phyloP scores from a whole-genome alignment of 116 monocot genomes.

The Trichopus zeylanicus region DNA sequence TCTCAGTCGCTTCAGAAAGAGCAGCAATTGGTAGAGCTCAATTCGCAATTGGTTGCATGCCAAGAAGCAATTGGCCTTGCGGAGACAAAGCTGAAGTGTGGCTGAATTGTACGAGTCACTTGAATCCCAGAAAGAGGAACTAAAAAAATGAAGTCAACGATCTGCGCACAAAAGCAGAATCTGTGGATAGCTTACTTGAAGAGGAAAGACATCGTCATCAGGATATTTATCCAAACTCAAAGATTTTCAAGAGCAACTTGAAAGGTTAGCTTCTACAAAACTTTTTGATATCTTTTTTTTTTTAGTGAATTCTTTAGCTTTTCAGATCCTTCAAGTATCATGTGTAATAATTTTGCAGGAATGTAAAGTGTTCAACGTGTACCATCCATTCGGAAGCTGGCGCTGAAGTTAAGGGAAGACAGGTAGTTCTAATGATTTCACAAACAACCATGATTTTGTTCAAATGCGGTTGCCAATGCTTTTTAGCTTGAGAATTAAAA shows the following conservation, averaged over 20 bases:
- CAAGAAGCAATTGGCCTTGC: slow-evolving; percentile 72
- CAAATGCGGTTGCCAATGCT: too few relatives aligned
- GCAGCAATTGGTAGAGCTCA: slow-evolving; percentile 33
- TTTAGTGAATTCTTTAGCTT: neutral
- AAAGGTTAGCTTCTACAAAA: slow-evolving; percentile 37
- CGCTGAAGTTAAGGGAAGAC: slow-evolving; percentile 40
- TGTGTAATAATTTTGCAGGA: slow-evolving; percentile 6
- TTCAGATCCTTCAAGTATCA: too few relatives aligned
- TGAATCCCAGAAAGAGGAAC: slow-evolving; percentile 39
- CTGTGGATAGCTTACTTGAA: slow-evolving; percentile 51
- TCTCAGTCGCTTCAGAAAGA: slow-evolving; percentile 36
- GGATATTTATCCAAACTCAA: slow-evolving; percentile 47
- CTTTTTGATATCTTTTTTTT: neutral
- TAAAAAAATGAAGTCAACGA: slow-evolving; percentile 52
- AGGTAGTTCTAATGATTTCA: too few relatives aligned
- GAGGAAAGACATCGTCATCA: slow-evolving; percentile 53
- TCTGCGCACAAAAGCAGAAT: slow-evolving; percentile 30
- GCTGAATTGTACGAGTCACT: slow-evolving; percentile 71
- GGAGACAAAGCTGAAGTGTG: slow-evolving; percentile 93
- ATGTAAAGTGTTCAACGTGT: slow-evolving; percentile 16
- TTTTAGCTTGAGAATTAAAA: too few relatives aligned
- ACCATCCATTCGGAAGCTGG: slow-evolving; percentile 29
- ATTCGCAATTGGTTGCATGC: slow-evolving; percentile 41
- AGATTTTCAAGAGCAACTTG: slow-evolving; percentile 54
- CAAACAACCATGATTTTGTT: too few relatives aligned